Evolutionary conservation across 768 basidiomycete species (phyloP), one percentile per base, ranked within the genome.

Genomic region (Hypsizygus marmoreus): DNA sequence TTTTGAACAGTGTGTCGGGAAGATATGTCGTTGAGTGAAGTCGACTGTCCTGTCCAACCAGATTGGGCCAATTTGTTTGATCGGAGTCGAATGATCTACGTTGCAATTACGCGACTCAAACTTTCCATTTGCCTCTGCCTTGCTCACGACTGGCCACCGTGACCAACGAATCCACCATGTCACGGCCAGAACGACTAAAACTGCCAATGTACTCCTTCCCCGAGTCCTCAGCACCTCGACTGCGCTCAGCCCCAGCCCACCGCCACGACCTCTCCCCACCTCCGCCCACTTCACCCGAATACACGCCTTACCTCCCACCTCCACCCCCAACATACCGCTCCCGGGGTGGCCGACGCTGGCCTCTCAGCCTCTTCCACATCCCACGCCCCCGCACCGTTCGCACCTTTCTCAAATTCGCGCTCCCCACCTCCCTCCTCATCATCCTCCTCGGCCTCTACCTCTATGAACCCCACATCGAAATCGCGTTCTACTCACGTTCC

Each of bases 381-480:
- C 71, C 63, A 10, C 55, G 65, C 33, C 70, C 67, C 33, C 72
- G 70, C 33, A 67, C 68, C 19, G 54, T 70, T 32, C 47, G 71
- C 26, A 57, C 56, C 13, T 51, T 76, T 16, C 63, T 80, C 50
- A 80, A 78, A 64, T 65, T 72, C 55, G 53, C 67, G 11, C 39
- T 81, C n/a, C 72, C 73, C 7, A 26, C 66, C 19, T 40, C 59
- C 4, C 45, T 72, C 36, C 20, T 79, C 32, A 50, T 74, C 49
- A 43, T 83, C 20, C 49, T 81, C 20, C 55, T 77, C n/a, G 73
- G 71, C 0, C 65, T 82, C 39, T 75, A 79, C 57, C 58, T 83
- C 34, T 88, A 86, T 66, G 88, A 95, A 65, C 80, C 90, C 3
- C 92, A 97, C 66, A 68, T 97, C 57, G 94, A 97, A 66, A 67